Conservation (phyloP, 192 early-diverging fungal genomes). For the Gonapodya sp. region DNA sequence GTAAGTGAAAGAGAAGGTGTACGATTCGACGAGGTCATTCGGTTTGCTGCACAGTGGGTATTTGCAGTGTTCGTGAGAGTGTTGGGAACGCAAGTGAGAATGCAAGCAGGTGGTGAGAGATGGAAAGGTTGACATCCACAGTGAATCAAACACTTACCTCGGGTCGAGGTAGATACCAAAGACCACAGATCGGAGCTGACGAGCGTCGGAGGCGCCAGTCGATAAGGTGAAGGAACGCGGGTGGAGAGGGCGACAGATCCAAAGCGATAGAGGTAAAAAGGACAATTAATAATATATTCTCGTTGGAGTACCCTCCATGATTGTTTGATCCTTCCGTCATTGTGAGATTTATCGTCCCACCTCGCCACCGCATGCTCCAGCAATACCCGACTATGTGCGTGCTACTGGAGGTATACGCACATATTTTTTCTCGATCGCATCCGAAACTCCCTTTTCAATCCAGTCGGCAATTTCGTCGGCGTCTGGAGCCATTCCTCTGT, state of each 20-base stretch:
- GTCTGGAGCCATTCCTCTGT: neutral
- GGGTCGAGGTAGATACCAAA: conserved; percentile 39
- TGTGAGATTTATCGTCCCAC: too few species aligned
- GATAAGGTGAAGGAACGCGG: neutral
- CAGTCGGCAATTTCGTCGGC: neutral
- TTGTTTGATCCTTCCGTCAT: too few species aligned
- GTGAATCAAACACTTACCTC: neutral
- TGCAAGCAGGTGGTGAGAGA: neutral
- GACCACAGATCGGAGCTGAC: conserved; percentile 20
- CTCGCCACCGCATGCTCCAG: too few species aligned
- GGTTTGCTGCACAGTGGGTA: conserved; percentile 10
- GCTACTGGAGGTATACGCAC: neutral
- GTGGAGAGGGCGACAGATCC: too few species aligned
- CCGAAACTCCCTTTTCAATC: neutral
- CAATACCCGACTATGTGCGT: too few species aligned
- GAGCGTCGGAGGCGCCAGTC: neutral
- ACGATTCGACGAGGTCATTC: conserved; percentile 25
- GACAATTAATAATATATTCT: too few species aligned
- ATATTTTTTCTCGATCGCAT: conserved; percentile 9
- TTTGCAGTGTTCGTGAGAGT: neutral
- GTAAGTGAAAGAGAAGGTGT: conserved; percentile 40
- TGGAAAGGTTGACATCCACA: conserved; percentile 28
- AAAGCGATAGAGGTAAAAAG: too few species aligned
- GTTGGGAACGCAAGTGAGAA: neutral
- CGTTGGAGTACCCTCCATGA: too few species aligned